Evolutionary conservation across 352 stramenopile genomes (phyloP).

Genomic region (Plasmopara muralis): DNA sequence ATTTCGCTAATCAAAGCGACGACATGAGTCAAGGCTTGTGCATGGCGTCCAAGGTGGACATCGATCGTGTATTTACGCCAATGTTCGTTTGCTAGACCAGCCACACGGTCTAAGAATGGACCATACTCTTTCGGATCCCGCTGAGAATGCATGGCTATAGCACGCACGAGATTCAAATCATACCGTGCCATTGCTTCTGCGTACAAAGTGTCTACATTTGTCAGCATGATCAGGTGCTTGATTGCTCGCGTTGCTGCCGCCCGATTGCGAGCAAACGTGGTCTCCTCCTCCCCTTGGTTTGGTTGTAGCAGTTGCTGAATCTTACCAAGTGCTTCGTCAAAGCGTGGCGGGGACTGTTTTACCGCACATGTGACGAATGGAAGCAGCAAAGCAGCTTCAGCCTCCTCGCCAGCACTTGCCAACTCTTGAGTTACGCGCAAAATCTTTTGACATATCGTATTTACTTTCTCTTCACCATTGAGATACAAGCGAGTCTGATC

Average conservation of each 20-base stretch:
- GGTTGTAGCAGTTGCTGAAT: slow-evolving; percentile 30
- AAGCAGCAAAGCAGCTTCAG: slow-evolving; percentile 38
- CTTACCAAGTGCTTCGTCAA: slow-evolving; percentile 31
- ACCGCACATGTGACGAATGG: slow-evolving; percentile 59
- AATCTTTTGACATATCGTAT: slow-evolving; percentile 45
- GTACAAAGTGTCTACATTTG: slow-evolving; percentile 59
- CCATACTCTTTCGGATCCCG: slow-evolving; percentile 69
- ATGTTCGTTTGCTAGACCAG: slow-evolving; percentile 25
- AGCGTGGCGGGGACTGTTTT: slow-evolving; percentile 57
- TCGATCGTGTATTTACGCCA: slow-evolving; percentile 61
- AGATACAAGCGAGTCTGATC: not conserved
- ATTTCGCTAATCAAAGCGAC: slow-evolving; percentile 19
- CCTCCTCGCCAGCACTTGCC: slow-evolving; percentile 9
- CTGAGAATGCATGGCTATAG: slow-evolving; percentile 54
- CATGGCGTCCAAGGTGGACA: slow-evolving; percentile 35
- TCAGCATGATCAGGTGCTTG: slow-evolving; percentile 70
- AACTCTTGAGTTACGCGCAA: slow-evolving; percentile 32
- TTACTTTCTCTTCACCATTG: slow-evolving; percentile 32
- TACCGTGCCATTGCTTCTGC: slow-evolving; percentile 63
- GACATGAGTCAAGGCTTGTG: slow-evolving; percentile 42
- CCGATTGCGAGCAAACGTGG: not conserved
- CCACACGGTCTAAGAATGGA: slow-evolving; percentile 51
- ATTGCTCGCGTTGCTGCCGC: slow-evolving; percentile 40
- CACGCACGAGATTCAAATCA: slow-evolving; percentile 54
- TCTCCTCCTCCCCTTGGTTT: slow-evolving; percentile 1